Conservation (phyloP, 352 stramenopile species). For the Peronospora farinosa region DNA sequence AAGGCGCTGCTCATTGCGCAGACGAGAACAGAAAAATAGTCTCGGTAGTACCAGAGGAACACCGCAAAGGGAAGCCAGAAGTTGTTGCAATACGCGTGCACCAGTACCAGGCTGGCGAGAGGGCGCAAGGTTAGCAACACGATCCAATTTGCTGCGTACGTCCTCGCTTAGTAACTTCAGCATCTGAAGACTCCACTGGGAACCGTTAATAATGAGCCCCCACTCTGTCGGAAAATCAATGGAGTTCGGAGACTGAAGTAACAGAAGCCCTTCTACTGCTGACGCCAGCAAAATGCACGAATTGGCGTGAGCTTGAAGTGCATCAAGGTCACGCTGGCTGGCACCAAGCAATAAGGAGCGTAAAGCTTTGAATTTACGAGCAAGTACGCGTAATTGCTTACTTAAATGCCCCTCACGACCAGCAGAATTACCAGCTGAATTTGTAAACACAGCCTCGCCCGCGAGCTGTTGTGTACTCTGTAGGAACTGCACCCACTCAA, state of each 20-base stretch:
- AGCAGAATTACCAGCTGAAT: slow-evolving; percentile 12
- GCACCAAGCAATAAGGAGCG: slow-evolving; percentile 30
- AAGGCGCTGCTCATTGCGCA: slow-evolving; percentile 20
- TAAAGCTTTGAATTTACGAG: slow-evolving; percentile 23
- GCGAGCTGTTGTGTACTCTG: slow-evolving; percentile 41
- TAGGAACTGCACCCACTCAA: slow-evolving; percentile 38
- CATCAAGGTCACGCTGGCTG: slow-evolving; percentile 21
- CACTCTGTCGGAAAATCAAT: slow-evolving; percentile 16
- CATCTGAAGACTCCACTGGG: slow-evolving; percentile 14
- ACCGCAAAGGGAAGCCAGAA: slow-evolving; percentile 28
- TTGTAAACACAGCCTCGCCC: slow-evolving; percentile 36
- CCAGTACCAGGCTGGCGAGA: slow-evolving; percentile 19
- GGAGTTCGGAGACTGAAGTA: slow-evolving; percentile 19
- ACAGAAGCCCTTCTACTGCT: slow-evolving; percentile 31
- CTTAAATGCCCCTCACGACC: slow-evolving; percentile 25
- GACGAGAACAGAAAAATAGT: slow-evolving; percentile 40
- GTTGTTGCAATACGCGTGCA: slow-evolving; percentile 33
- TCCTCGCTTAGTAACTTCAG: slow-evolving; percentile 14
- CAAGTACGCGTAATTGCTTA: slow-evolving; percentile 23
- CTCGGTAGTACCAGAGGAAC: slow-evolving; percentile 27
- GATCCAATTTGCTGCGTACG: slow-evolving; percentile 22
- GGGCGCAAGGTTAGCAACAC: slow-evolving; percentile 19
- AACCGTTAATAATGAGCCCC: background rate
- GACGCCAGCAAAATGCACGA: slow-evolving; percentile 28
- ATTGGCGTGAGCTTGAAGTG: slow-evolving; percentile 21